phyloP scores from a whole-genome alignment of 805 yeast species.

The Schizosaccharomyces pombe region DNA sequence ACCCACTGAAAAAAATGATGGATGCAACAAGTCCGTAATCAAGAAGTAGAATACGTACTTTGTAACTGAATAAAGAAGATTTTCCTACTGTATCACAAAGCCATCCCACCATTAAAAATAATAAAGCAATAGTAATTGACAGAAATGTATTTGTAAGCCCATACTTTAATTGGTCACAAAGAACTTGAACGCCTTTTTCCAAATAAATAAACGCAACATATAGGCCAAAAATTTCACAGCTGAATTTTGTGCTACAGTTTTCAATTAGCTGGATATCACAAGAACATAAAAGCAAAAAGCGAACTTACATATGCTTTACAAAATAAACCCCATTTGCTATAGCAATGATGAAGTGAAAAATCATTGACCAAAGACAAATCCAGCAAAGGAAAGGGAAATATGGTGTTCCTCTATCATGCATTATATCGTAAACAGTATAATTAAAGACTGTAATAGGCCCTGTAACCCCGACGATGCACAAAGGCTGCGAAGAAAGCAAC shows the following conservation, averaged over 20 bases:
- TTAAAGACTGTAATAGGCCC: slow-evolving; percentile 88
- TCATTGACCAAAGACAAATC: slow-evolving; percentile 80
- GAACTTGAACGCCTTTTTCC: slow-evolving; percentile 72
- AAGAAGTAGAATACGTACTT: slow-evolving; percentile 41
- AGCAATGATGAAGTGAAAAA: slow-evolving; percentile 54
- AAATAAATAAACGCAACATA: slow-evolving; percentile 73
- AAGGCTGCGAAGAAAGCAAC: slow-evolving; percentile 64
- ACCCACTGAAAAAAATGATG: slow-evolving; percentile 79
- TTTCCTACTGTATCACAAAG: slow-evolving; percentile 34
- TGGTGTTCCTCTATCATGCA: slow-evolving; percentile 25
- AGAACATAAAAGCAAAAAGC: slow-evolving; percentile 82
- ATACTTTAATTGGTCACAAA: slow-evolving; percentile 40
- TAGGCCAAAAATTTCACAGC: slow-evolving; percentile 54
- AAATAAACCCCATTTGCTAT: slow-evolving; percentile 41
- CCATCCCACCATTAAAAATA: slow-evolving; percentile 62
- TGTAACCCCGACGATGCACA: slow-evolving; percentile 89
- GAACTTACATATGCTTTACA: slow-evolving; percentile 42
- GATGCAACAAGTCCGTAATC: slow-evolving; percentile 72
- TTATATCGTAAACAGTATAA: slow-evolving; percentile 62
- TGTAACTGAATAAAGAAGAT: slow-evolving; percentile 35
- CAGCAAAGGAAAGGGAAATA: slow-evolving; percentile 89
- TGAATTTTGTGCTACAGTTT: neutral
- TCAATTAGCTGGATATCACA: slow-evolving; percentile 50
- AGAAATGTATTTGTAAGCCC: slow-evolving; percentile 26
- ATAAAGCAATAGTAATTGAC: slow-evolving; percentile 45